Evolutionary conservation across 2,329 filamentous ascomycete species (phyloP).

Genomic region (Trichoderma pleuroti): DNA sequence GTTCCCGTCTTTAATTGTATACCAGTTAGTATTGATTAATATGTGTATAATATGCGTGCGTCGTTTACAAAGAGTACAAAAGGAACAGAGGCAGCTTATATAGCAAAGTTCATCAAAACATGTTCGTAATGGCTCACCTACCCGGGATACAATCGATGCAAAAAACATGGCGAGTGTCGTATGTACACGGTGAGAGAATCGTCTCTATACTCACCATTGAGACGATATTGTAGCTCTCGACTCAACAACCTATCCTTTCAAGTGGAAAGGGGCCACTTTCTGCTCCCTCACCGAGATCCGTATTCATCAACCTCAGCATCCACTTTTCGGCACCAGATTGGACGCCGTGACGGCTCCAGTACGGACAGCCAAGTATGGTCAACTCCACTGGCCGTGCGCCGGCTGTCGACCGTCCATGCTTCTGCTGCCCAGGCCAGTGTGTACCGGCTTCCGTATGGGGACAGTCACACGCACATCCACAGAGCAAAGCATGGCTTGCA

Average conservation of each 20-base stretch:
- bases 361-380: background rate
- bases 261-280: background rate
- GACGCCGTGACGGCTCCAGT: background rate
- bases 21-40: no score
- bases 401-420: background rate
- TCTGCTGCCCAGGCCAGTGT: background rate
- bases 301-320: background rate
- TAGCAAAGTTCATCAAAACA: background rate
- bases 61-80: background rate
- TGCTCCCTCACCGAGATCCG: background rate
- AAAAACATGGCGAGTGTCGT: background rate
- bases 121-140: background rate
- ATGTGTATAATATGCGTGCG: no score
- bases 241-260: background rate
- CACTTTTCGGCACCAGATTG: background rate
- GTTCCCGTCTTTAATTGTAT: background rate
- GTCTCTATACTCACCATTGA: background rate
- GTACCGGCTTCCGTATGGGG: background rate
- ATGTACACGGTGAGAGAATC: background rate
- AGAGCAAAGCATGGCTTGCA: background rate
- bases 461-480: background rate
- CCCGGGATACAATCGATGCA: background rate
- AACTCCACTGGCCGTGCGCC: slow-evolving; percentile 5
- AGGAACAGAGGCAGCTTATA: background rate
- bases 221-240: background rate